Evolutionary conservation across 2,329 filamentous ascomycete genomes (phyloP), one percentile per base, ranked within the genome.

Genomic region (Ilyonectria sp.): DNA sequence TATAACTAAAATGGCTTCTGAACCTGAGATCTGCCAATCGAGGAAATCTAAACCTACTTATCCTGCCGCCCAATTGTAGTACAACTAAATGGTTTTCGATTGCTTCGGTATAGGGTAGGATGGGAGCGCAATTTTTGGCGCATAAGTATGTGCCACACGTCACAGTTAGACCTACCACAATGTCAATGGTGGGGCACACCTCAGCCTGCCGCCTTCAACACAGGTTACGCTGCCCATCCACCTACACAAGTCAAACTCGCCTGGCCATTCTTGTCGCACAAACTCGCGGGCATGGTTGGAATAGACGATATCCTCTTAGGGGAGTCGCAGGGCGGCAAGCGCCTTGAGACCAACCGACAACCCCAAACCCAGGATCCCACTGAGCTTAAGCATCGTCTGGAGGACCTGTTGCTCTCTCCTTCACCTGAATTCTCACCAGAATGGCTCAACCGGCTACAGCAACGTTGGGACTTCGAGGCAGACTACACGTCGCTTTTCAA

Each of bases 381-480:
- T n/a, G 86, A 87, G 35, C 83, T 95, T 67, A 93, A 93, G 81
- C 83, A 84, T 52, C 86, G 90, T 68, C 87, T 98, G 6, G 94
- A 97, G 81, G 77, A 87, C 61, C 90, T 93, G 53, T 96, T 95
- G 76, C 85, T 99, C 29, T 90, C 89, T 2, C 95, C 96, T 0
- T 93, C 94, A 2, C 87, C 90, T 6, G 87, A 88, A 2, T 98
- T 99, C 83, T 94, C 91, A 37, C 85, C 89, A 5, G 91, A 92
- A 76, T 98, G 96, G 94, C 88, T 99, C 66, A 94, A 97, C 79
- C 89, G 89, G 62, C 83, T 98, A 49, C 96, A 99, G 82, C 94
- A 95, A 86, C 85, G 88, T 76, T 99, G 95, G 96, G 93, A 97
- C 70, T 87, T 90, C 63, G 89, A 93, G 4, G 88, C 91, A 43